These are phyloP conservation scores for Boletales sp. DNA, from an alignment of 768 basidiomycete genomes.

Conservation along the genomic window DNA sequence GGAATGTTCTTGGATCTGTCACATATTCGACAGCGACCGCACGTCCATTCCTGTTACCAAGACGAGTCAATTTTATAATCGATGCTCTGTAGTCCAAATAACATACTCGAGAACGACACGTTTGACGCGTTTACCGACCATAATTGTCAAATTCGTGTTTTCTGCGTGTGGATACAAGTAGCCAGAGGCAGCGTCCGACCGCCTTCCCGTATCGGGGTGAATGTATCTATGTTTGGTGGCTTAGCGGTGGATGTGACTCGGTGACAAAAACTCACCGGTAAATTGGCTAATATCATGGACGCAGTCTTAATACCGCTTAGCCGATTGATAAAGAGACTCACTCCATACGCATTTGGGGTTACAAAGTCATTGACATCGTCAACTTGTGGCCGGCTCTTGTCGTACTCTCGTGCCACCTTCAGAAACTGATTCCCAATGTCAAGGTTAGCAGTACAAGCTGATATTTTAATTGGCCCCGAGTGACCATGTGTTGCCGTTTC, in stretches of 20 bases:
- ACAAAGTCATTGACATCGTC: conserved; percentile 49
- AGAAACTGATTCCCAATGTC: conserved; percentile 41
- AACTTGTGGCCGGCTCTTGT: conserved; percentile 41
- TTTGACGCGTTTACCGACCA: conserved; percentile 33
- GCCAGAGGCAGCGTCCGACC: conserved; percentile 32
- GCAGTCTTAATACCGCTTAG: too few species aligned
- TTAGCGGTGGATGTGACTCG: not conserved
- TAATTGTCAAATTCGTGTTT: conserved; percentile 28
- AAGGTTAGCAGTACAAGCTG: conserved; percentile 7
- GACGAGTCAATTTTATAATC: not conserved
- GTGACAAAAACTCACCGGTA: conserved; percentile 14
- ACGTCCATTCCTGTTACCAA: conserved; percentile 25
- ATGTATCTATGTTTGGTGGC: conserved; percentile 44
- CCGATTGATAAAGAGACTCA: conserved; percentile 6
- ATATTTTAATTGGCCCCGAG: conserved; percentile 30
- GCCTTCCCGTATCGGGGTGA: conserved; percentile 36
- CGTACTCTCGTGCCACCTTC: conserved; percentile 41
- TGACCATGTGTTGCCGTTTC: conserved; percentile 34
- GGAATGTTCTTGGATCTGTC: conserved; percentile 24
- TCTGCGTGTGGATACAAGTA: conserved; percentile 35
- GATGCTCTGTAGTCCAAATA: not conserved
- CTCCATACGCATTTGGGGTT: conserved; percentile 22
- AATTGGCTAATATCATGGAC: too few species aligned
- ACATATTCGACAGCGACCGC: conserved; percentile 39
- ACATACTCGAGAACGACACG: conserved; percentile 37